phyloP scores from a whole-genome alignment of 441 rosid genomes.

The Erodium trifolium region DNA sequence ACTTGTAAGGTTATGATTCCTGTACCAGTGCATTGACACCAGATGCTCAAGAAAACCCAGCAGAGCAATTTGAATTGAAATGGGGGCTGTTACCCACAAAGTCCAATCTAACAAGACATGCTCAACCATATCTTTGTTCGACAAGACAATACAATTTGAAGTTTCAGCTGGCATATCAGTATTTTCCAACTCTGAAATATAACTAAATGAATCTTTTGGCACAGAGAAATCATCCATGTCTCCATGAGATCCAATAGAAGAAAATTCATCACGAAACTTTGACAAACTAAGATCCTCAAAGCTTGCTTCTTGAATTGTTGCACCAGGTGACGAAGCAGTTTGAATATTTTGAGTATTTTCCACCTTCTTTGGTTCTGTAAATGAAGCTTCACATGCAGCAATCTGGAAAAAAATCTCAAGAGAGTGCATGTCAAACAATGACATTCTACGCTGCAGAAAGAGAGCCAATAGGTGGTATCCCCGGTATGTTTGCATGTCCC shows the following conservation, averaged over 20 bases:
- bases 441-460: slow-evolving; percentile 86
- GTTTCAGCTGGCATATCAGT: slow-evolving; percentile 74
- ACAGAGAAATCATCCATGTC: slow-evolving; percentile 95
- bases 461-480: slow-evolving; percentile 98
- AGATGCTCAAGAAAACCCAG: slow-evolving; percentile 96
- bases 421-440: slow-evolving; percentile 93
- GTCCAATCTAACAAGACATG: slow-evolving; percentile 99
- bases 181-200: slow-evolving; percentile 90
- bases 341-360: slow-evolving; percentile 27
- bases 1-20: slow-evolving; percentile 95
- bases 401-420: slow-evolving; percentile 95
- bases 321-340: slow-evolving; percentile 37
- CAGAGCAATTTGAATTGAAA: slow-evolving; percentile 86
- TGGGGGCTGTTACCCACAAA: slow-evolving; percentile 89
- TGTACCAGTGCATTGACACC: slow-evolving; percentile 99
- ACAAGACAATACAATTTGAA: slow-evolving; percentile 94
- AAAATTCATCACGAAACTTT: slow-evolving; percentile 78
- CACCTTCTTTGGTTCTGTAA: slow-evolving; percentile 85
- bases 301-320: slow-evolving; percentile 56
- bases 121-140: slow-evolving; percentile 98
- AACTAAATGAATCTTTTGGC: slow-evolving; percentile 85
- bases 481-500: slow-evolving; percentile 92
- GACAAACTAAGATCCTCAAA: slow-evolving; percentile 77
- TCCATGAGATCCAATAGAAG: slow-evolving; percentile 91
- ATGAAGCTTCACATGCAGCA: slow-evolving; percentile 99